Base-by-base conservation (phyloP, 768 basidiomycete genomes). In the Leccinum subtestaceum region DNA sequence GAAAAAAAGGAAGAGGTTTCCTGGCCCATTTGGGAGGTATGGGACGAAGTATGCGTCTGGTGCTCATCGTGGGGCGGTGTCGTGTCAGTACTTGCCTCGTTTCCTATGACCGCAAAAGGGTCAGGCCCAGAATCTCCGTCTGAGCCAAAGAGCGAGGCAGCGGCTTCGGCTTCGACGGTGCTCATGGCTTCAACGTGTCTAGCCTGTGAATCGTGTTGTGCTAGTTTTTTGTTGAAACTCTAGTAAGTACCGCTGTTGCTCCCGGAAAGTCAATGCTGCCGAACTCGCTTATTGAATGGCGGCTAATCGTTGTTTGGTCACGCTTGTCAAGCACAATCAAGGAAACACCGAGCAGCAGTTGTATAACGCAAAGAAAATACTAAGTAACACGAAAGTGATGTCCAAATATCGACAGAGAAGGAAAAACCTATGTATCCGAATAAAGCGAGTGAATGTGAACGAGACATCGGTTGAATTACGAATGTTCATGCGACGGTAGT, bases 81-180 rank as follows among this genome's bases (percentile, higher is more conserved):
- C 60, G 75, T 71, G 68, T 72, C 66, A 51, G 67, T 34, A 34
- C 32, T 63, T 53, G 63, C 62, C 58, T 72, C 69, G 60, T 76
- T 72, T 49, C 84, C 85, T 61, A 87, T 78, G 56, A 79, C 75
- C 60, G 86, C 81, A 75, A 89, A 89, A 54, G 83, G 82, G 74
- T 89, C 87, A 32, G 81, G 77, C 17, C 75, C 76, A 53, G 83
- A 67, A 68, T 90, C 87, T 38, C 63, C 64, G 32, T 83, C 82
- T 54, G 82, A 74, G 61, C 85, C 88, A 78, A 93, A 93, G 49
- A 93, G 86, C 58, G 88, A 86, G 53, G 90, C 87, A 36, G 91
- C 91, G 64, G 88, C 85, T 77, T 91, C 91, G 64, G 88, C 85
- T 77, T 91, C 89, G 57, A 87, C 84, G 64, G 79, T 77, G 70